Base-by-base conservation (phyloP, 305 asterid genomes). In the Fraxinus sp. region DNA sequence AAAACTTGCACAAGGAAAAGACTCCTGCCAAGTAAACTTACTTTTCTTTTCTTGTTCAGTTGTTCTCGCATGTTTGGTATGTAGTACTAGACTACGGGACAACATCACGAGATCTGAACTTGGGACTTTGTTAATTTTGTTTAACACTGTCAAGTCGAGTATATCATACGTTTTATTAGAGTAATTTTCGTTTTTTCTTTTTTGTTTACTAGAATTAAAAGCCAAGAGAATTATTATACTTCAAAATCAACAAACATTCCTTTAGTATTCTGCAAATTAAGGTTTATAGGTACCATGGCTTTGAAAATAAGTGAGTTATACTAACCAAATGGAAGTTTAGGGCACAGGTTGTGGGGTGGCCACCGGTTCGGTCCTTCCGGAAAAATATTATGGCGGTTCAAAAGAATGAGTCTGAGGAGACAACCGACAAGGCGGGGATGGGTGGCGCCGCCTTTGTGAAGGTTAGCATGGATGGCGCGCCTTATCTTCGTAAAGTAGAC, bases 301-400 rank as follows among this genome's bases (percentile, higher is more conserved):
- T 16, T n/a, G 62, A 52, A 52, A 52, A 52, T 16, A 52, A 55
- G 26, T 55, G 64, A 55, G 24, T 55, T n/a, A 14, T 28, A 16
- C 24, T 74, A 24, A 36, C 5, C 39, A 7, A 14, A 11, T 71
- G 75, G 11, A 24, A 37, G 13, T 85, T 77, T 89, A 95, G 98
- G 94, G 93, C 92, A 83, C 99, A 94, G 88, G 97, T 95, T 1
- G 96, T 95, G n/a, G 99, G 99, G 14, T 95, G 99, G 99, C 99
- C 99, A 78, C 99, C 99, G 35, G 97, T 95, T 39, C 81, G 98
- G 78, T 88, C 95, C 5, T 92, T 84, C 90, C 85, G 97, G 84
- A 94, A 89, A 81, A 93, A 90, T 64, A 86, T 85, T 36, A 73
- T 90, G 85, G 88, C 89, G 74, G 90, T 84, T 64, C 91, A 89